These are phyloP conservation scores for Plenodomus tracheiphilus DNA, from an alignment of 2,329 filamentous ascomycete genomes.

Conservation along the genomic window DNA sequence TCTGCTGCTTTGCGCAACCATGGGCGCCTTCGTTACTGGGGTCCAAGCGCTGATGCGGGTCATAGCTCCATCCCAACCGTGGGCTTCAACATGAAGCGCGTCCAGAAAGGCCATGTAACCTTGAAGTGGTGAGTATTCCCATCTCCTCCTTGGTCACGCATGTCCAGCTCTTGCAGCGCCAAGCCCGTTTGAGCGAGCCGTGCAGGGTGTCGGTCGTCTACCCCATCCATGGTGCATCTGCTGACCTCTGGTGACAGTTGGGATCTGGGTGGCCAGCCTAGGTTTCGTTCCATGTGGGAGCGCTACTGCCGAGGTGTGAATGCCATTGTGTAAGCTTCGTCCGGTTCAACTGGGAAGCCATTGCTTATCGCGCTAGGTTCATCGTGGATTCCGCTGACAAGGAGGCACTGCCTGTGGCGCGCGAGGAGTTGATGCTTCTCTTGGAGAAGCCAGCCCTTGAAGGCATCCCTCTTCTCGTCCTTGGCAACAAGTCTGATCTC, in stretches of 20 bases:
- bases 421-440: constrained; percentile 88
- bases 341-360: constrained; percentile 12
- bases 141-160: constrained; percentile 40
- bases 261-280: constrained; percentile 95
- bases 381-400: constrained; percentile 95
- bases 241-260: constrained; percentile 61
- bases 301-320: constrained; percentile 96
- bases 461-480: constrained; percentile 87
- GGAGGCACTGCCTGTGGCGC: constrained; percentile 77
- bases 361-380: constrained; percentile 61
- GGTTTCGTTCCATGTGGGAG: constrained; percentile 99
- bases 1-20: constrained; percentile 35
- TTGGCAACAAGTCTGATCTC: constrained; percentile 97
- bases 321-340: constrained; percentile 74
- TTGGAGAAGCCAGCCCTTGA: constrained; percentile 82
- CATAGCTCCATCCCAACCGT: constrained; percentile 95
- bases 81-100: constrained; percentile 98
- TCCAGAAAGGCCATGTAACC: constrained; percentile 97
- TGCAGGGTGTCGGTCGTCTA: constrained; percentile 36
- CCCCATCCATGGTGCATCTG: constrained; percentile 32
- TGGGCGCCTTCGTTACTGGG: constrained; percentile 23
- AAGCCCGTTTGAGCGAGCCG: constrained; percentile 36
- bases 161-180: constrained; percentile 42
- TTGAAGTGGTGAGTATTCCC: constrained; percentile 75
- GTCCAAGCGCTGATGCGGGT: constrained; percentile 45